Conservation (phyloP, 192 early-diverging fungal genomes). For the Physocladia obscura region DNA sequence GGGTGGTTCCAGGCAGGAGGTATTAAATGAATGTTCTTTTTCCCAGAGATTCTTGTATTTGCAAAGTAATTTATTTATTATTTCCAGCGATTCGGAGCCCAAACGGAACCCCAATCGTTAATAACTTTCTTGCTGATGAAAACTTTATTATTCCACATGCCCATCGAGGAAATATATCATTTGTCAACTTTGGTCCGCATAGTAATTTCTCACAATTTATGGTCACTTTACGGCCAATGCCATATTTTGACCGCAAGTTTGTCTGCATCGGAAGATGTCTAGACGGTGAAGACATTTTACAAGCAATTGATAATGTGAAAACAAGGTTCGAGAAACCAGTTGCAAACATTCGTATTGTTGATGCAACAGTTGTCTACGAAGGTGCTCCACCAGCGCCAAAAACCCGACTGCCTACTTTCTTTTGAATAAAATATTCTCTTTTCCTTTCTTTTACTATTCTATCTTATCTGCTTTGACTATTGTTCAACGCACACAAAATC, state of each 20-base stretch:
- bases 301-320: constrained; percentile 28
- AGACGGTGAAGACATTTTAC: constrained; percentile 41
- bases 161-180: constrained; percentile 41
- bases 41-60: constrained; percentile 3
- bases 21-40: background rate
- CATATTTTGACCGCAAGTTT: constrained; percentile 51
- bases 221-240: constrained; percentile 43
- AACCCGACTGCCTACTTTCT: background rate
- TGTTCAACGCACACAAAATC: no score
- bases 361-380: constrained; percentile 16
- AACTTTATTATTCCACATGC: constrained; percentile 52
- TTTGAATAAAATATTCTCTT: constrained; percentile 9
- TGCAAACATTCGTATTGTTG: constrained; percentile 13
- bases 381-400: background rate
- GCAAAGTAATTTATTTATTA: background rate
- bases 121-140: constrained; percentile 37
- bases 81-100: background rate
- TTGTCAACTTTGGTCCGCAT: constrained; percentile 48
- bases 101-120: background rate
- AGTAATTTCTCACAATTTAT: constrained; percentile 43
- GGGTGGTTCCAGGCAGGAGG: constrained; percentile 52
- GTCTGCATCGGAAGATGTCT: constrained; percentile 49
- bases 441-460: no score
- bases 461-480: no score
- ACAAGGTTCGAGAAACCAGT: constrained; percentile 42